Base-by-base conservation (phyloP, 2,329 filamentous ascomycete species). In the Ophiostoma ips region DNA sequence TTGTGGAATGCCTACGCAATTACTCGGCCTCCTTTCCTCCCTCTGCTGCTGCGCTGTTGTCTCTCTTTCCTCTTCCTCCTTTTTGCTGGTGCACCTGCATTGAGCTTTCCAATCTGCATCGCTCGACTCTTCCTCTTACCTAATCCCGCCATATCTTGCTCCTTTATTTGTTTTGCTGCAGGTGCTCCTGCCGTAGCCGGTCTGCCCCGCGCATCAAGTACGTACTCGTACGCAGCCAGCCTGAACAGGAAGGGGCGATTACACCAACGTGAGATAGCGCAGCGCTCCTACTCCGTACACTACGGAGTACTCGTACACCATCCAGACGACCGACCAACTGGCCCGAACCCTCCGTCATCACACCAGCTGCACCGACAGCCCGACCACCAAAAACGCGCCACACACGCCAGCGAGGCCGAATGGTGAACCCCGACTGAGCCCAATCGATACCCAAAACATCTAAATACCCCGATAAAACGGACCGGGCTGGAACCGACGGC, bases 171-270 rank as follows among this genome's bases (percentile, higher is more conserved):
- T n/a, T n/a, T n/a, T 47, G 37, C 31, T 47, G 44, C 19, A 36
- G 36, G 30, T 12, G 46, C 34, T 35, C 31, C 15, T 33, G 28
- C 21, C 41, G 18, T 51, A 47, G 49, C 38, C 41, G 34, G 37
- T 45, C 43, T 51, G 50, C 50, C 50, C 50, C 50, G 50, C 50
- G 50, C 50, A n/a, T n/a, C n/a, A n/a, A n/a, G n/a, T n/a, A n/a
- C n/a, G n/a, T n/a, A n/a, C n/a, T n/a, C 45, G 48, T 19, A 40
- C 37, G n/a, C 45, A 38, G 28, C 34, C 19, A 46, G 21, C 40
- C 28, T 33, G 30, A 18, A 30, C 43, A 50, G 35, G 49, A 46
- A 41, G 38, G 38, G 38, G 38, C 38, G 21, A n/a, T 19, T 21
- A 15, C 19, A 19, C n/a, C 19, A 41, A 28, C 28, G 19, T 19